Evolutionary conservation across 768 basidiomycete genomes (phyloP).

Genomic region (Nevesoporus exiguus): DNA sequence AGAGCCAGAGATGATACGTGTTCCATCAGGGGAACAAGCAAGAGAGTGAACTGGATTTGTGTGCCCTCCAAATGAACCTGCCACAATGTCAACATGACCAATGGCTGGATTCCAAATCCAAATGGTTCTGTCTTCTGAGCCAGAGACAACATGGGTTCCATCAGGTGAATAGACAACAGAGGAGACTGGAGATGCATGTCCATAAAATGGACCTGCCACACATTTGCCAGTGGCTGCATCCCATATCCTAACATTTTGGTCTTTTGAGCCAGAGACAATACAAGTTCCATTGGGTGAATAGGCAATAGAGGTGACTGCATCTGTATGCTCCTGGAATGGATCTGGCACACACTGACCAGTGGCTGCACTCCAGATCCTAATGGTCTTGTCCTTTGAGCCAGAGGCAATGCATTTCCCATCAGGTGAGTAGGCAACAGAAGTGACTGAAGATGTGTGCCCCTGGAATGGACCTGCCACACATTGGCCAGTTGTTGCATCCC

Average conservation of each 20-base stretch:
- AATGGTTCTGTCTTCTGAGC: not conserved
- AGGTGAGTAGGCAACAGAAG: not conserved
- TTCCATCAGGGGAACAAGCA: no score
- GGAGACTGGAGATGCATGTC: not conserved
- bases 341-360: not conserved
- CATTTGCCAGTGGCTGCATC: not conserved
- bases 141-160: not conserved
- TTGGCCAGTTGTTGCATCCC: slow-evolving; percentile 12
- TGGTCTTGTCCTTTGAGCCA: not conserved
- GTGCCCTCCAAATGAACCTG: no score
- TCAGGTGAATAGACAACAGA: not conserved
- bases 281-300: not conserved
- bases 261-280: not conserved
- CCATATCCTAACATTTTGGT: not conserved
- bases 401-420: not conserved
- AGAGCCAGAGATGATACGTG: no score
- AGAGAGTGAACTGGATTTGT: no score
- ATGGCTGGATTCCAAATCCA: not conserved
- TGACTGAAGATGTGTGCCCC: not conserved
- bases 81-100: not conserved
- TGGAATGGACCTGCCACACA: slow-evolving; percentile 1
- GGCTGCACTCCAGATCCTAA: not conserved
- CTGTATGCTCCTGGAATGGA: not conserved
- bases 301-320: not conserved
- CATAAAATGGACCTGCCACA: not conserved